A percentile compares a stretch with the other conserved stretches of the same genome.
Evolutionary conservation across 768 basidiomycete species (phyloP).

Genomic region (Termitomyces sp.): DNA sequence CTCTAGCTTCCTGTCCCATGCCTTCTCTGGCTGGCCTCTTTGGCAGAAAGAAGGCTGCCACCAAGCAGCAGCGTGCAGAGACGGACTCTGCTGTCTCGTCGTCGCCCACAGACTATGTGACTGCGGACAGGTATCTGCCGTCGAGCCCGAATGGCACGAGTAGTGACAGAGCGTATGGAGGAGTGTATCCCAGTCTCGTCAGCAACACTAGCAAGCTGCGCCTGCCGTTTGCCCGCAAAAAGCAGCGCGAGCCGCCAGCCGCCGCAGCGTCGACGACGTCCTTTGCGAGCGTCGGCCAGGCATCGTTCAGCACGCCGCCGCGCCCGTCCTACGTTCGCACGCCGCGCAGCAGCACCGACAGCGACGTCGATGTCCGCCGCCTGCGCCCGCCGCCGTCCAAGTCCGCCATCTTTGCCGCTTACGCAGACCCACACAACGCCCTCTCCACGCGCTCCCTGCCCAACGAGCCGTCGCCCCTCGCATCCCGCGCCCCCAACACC

Average conservation of each 20-base stretch:
- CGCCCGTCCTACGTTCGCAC: slow-evolving; percentile 23
- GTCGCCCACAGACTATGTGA: slow-evolving; percentile 28
- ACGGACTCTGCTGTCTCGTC: slow-evolving; percentile 22
- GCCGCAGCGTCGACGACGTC: slow-evolving; percentile 15
- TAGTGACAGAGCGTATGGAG: slow-evolving; percentile 16
- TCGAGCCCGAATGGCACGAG: slow-evolving; percentile 27
- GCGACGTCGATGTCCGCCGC: slow-evolving; percentile 31
- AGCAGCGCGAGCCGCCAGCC: slow-evolving; percentile 2
- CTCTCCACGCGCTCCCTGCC: slow-evolving; percentile 66
- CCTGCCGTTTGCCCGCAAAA: slow-evolving; percentile 34
- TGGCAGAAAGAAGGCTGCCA: slow-evolving; percentile 26
- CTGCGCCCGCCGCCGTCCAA: slow-evolving; percentile 56
- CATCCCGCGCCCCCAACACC: too few relatives aligned
- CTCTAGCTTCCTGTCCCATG: slow-evolving; percentile 18
- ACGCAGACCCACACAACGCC: slow-evolving; percentile 44
- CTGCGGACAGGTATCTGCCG: slow-evolving; percentile 25
- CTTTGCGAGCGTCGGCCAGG: slow-evolving; percentile 12
- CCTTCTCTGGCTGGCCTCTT: slow-evolving; percentile 33
- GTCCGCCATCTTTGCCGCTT: slow-evolving; percentile 57
- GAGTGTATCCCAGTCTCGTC: slow-evolving; percentile 18
- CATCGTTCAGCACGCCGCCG: slow-evolving; percentile 19
- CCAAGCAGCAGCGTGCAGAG: slow-evolving; percentile 16
- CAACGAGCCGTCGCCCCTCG: slow-evolving; percentile 19
- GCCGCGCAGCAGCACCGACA: slow-evolving; percentile 30
- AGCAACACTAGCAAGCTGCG: slow-evolving; percentile 24